Evolutionary conservation across 2,329 filamentous ascomycete genomes (phyloP).

Genomic region (Nigrospora sphaerica): DNA sequence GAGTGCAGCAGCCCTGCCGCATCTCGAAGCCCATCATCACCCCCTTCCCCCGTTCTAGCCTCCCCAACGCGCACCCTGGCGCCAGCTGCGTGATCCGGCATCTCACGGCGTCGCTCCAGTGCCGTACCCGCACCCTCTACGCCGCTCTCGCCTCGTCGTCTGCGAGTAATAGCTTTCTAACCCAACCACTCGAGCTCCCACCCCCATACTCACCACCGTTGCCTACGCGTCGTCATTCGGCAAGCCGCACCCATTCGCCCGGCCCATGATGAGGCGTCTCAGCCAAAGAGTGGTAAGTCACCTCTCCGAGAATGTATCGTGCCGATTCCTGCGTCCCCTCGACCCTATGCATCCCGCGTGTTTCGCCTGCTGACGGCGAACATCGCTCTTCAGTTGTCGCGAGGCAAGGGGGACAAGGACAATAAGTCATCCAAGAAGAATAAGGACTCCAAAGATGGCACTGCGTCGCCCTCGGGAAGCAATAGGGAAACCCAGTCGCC

Average conservation of each 20-base stretch:
- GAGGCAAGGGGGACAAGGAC: constrained; percentile 68
- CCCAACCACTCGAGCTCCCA: too few species aligned
- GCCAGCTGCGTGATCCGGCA: too few species aligned
- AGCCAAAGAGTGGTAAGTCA: constrained; percentile 89
- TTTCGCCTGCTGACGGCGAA: background rate
- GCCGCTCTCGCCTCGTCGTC: too few species aligned
- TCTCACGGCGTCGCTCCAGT: too few species aligned
- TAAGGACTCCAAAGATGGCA: constrained; percentile 67
- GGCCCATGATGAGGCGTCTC: constrained; percentile 79
- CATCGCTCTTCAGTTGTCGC: constrained; percentile 66
- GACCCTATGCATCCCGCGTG: constrained; percentile 1
- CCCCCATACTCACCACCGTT: background rate
- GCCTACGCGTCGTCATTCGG: background rate
- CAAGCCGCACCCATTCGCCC: too few species aligned
- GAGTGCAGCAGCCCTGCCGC: too few species aligned
- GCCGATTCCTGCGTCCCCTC: too few species aligned
- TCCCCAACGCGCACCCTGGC: too few species aligned
- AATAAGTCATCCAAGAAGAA: constrained; percentile 78
- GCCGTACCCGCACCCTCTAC: too few species aligned
- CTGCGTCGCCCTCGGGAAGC: constrained; percentile 62
- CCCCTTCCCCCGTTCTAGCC: too few species aligned
- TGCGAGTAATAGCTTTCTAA: too few species aligned
- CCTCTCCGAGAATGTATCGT: background rate
- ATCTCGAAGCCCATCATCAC: too few species aligned
- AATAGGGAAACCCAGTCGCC: constrained; percentile 55